Evolutionary conservation across 2,329 filamentous ascomycete genomes (phyloP).

Genomic region (Nothophaeocryptopus gaeumannii): DNA sequence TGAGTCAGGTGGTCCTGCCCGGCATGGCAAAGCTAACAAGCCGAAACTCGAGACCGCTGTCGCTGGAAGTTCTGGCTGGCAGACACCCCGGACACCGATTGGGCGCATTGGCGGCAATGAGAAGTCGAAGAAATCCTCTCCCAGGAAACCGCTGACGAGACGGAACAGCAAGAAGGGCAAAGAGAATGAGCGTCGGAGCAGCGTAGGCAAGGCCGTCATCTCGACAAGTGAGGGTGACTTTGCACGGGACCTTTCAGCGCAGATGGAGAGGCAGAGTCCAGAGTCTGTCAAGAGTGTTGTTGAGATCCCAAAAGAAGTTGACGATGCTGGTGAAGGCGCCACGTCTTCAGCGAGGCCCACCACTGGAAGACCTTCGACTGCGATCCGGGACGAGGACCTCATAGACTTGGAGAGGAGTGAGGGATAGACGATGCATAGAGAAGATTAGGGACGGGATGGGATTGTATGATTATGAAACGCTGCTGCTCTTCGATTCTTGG

Average conservation of each 20-base stretch:
- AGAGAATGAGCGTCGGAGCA: slow-evolving; percentile 20
- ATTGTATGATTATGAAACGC: slow-evolving; percentile 5
- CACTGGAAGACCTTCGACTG: slow-evolving; percentile 9
- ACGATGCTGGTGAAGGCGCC: slow-evolving; percentile 10
- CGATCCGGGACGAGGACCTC: slow-evolving; percentile 14
- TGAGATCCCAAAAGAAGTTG: slow-evolving; percentile 11
- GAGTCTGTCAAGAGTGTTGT: slow-evolving; percentile 24
- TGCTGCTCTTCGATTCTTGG: not conserved
- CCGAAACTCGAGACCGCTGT: slow-evolving; percentile 18
- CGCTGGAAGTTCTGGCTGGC: slow-evolving; percentile 13
- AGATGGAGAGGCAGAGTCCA: slow-evolving; percentile 21
- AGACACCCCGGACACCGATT: slow-evolving; percentile 26
- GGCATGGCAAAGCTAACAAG: slow-evolving; percentile 9
- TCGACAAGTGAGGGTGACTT: slow-evolving; percentile 9
- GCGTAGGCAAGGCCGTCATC: slow-evolving; percentile 8
- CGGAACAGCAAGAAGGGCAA: slow-evolving; percentile 21
- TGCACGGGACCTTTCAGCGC: slow-evolving; percentile 7
- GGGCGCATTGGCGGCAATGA: slow-evolving; percentile 26
- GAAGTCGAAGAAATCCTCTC: slow-evolving; percentile 24
- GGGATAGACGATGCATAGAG: not conserved
- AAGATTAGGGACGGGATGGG: not conserved
- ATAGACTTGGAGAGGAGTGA: slow-evolving; percentile 9
- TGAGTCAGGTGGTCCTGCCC: slow-evolving; percentile 18
- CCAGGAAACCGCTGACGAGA: slow-evolving; percentile 25
- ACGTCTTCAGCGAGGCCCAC: slow-evolving; percentile 6